Evolutionary conservation across 129 eudicot genomes (phyloP), one percentile per base, ranked within the genome.

Genomic region (Tanacetum coccineum): DNA sequence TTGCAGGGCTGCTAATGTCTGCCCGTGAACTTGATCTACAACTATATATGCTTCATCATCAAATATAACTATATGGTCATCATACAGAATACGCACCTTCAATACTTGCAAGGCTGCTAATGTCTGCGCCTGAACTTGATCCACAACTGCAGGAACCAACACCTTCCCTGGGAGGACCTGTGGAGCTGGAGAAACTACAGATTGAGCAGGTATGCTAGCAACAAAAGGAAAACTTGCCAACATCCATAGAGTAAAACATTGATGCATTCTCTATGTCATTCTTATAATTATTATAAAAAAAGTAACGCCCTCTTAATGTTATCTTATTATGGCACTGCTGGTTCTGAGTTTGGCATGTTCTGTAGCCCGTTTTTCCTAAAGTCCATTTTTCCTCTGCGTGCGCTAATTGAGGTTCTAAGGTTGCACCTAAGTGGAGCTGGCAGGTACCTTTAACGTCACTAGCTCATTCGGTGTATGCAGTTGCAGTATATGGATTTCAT

Each of bases 1-100:
- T 78, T 87, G 97, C 81, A 91, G 80, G 25, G 97, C 90, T 45
- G 90, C 85, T 64, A 91, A 67, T 42, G 96, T 96, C 70, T 87
- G 97, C 66, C 89, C 85, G 48, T 91, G 97, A 73, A 81, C 85
- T 81, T 85, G 90, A 85, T 87, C 97, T 59, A 84, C 80, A 64
- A 72, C 80, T 53, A 88, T 96, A 76, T 36, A 36, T 36, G 1
- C 10, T 36, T 36, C 42, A 36, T 36, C n/a, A 14, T 15, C 54
- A 11, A 49, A 12, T 7, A 47, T 49, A 49, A 14, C 15, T 49
- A 49, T 13, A 49, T 15, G 54, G 15, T 4, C 6, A 14, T 13
- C n/a, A 49, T 13, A 49, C 17, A 49, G 2, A 49, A 49, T 49
- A 49, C 54, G 18, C n/a, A 49, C 54, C 54, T 49, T 49, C 19